Evolutionary conservation across 2,329 filamentous ascomycete genomes (phyloP).

Genomic region (Bertia moriformis): DNA sequence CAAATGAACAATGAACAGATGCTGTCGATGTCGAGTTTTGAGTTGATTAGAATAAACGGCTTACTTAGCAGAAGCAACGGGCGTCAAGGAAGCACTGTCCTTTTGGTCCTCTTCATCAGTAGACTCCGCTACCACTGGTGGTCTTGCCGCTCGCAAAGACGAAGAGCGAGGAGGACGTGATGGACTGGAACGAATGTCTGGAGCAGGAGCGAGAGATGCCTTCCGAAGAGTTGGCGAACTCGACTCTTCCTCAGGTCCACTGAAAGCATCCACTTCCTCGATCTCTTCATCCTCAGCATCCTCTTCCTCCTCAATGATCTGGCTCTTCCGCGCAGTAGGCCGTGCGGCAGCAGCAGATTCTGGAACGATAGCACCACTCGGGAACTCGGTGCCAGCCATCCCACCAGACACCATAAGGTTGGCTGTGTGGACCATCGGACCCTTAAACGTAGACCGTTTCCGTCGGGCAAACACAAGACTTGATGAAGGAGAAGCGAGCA

Average conservation of each 20-base stretch:
- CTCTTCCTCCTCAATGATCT: conserved; percentile 15
- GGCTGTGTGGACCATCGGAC: conserved; percentile 24
- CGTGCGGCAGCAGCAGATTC: conserved; percentile 27
- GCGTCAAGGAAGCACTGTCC: background rate
- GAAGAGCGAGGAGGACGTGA: conserved; percentile 1
- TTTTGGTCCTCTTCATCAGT: background rate
- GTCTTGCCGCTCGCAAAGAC: background rate
- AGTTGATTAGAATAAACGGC: background rate
- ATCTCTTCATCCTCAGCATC: conserved; percentile 19
- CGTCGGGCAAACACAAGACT: conserved; percentile 43
- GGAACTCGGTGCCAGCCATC: conserved; percentile 19
- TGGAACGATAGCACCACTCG: conserved; percentile 27
- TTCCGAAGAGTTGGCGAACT: background rate
- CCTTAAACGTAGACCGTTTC: conserved; percentile 46
- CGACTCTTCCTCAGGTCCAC: background rate
- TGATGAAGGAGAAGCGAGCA: conserved; percentile 20
- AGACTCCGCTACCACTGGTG: background rate
- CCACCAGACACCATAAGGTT: conserved; percentile 13
- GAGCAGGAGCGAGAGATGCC: background rate
- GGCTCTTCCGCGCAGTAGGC: conserved; percentile 9
- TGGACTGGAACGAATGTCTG: conserved; percentile 1
- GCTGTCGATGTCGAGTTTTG: background rate
- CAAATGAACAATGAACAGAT: background rate
- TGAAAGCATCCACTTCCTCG: conserved; percentile 28
- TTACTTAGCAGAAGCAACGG: background rate